phyloP scores from a whole-genome alignment of 768 basidiomycete genomes.

The Tylopilus felleus region DNA sequence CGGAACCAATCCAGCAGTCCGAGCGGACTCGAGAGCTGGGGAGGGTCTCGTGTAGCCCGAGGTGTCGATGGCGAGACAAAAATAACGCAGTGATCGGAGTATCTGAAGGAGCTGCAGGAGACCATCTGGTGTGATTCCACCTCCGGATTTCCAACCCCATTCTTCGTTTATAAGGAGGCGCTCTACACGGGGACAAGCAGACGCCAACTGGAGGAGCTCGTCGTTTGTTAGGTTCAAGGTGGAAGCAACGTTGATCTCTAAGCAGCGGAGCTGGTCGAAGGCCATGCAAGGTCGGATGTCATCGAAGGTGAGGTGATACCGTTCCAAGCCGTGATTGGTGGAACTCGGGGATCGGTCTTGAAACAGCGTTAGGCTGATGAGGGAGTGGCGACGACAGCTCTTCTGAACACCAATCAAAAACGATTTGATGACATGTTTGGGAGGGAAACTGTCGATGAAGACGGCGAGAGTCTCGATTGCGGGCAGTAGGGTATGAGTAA shows the following conservation, averaged over 20 bases:
- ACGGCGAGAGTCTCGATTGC: neutral
- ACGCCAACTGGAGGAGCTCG: neutral
- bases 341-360: neutral
- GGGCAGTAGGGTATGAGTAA: neutral
- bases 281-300: neutral
- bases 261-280: slow-evolving; percentile 2
- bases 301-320: neutral
- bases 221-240: neutral
- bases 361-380: slow-evolving; percentile 1
- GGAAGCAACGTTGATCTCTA: slow-evolving; percentile 1
- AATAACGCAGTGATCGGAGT: neutral
- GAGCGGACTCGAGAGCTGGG: neutral
- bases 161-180: slow-evolving; percentile 4
- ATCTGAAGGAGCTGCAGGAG: slow-evolving; percentile 1
- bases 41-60: neutral
- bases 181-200: neutral
- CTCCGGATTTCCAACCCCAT: slow-evolving; percentile 2
- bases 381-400: neutral
- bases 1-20: neutral
- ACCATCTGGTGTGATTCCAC: slow-evolving; percentile 1
- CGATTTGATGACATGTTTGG: neutral
- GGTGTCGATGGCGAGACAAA: slow-evolving; percentile 5
- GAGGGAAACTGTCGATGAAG: neutral
- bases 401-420: neutral
- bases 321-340: neutral